Percentiles rank a stretch among this genome's conserved stretches.
phyloP scores from a whole-genome alignment of 495 filamentous ascomycete genomes.

The Cercophora newfieldiana region DNA sequence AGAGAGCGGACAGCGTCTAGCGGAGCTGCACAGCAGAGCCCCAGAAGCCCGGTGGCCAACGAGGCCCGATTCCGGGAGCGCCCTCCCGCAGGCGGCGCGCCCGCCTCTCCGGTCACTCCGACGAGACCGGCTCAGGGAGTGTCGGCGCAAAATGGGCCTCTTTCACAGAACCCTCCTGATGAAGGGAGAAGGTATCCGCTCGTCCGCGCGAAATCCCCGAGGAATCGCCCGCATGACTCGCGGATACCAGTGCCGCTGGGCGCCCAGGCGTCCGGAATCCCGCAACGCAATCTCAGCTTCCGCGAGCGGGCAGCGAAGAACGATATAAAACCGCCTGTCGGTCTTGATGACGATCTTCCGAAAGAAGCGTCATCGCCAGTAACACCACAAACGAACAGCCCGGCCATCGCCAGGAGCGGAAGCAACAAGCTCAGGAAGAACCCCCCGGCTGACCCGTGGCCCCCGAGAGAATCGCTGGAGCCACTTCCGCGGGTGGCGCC shows the following conservation, averaged over 20 bases:
- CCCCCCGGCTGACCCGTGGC: constrained; percentile 43
- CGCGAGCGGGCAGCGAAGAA: constrained; percentile 47
- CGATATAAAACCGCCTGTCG: constrained; percentile 35
- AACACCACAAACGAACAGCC: constrained; percentile 28
- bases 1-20: constrained; percentile 48
- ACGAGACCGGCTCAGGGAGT: constrained; percentile 19
- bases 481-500: constrained; percentile 7
- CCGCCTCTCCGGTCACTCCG: constrained; percentile 20
- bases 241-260: constrained; percentile 25
- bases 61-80: constrained; percentile 28
- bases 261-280: constrained; percentile 32
- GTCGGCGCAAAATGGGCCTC: constrained; percentile 29
- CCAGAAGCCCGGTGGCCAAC: constrained; percentile 22
- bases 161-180: constrained; percentile 39
- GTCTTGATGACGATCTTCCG: constrained; percentile 24
- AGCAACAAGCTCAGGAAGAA: constrained; percentile 53
- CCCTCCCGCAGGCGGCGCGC: constrained; percentile 8
- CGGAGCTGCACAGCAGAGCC: constrained; percentile 14
- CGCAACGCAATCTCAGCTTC: constrained; percentile 52
- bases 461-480: constrained; percentile 26
- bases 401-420: constrained; percentile 39
- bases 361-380: constrained; percentile 25
- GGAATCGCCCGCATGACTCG: constrained; percentile 32
- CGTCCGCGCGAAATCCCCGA: constrained; percentile 28
- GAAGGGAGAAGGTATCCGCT: constrained; percentile 32